Conservation (phyloP, 495 filamentous ascomycete species). For the Rostrohypoxylon terebratum region DNA sequence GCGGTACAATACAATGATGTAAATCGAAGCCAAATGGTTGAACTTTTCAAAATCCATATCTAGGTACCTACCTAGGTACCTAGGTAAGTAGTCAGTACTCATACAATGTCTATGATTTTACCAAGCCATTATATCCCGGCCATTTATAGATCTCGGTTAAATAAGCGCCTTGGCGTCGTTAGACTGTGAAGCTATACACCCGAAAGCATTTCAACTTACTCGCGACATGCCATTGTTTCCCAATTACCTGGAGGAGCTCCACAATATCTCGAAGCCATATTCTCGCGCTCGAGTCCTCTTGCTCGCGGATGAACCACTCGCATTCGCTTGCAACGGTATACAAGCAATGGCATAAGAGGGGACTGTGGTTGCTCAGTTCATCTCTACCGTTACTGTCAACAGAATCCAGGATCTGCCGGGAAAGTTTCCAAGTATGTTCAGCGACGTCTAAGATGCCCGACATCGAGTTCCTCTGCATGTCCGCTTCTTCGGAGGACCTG, state of each 20-base stretch:
- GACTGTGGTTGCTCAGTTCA: conserved; percentile 7
- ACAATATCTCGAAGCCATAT: conserved; percentile 34
- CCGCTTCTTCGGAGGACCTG: conserved; percentile 39
- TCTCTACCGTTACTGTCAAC: neutral
- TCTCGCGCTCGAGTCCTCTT: conserved; percentile 19
- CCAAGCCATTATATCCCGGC: conserved; percentile 36
- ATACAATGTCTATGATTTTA: conserved; percentile 9
- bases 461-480: conserved; percentile 35
- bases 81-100: neutral
- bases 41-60: too few relatives aligned
- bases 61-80: too few relatives aligned
- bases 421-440: conserved; percentile 23
- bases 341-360: conserved; percentile 40
- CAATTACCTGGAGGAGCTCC: conserved; percentile 26
- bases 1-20: neutral
- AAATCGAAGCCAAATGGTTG: neutral
- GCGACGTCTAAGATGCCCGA: conserved; percentile 27
- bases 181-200: neutral
- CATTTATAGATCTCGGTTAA: conserved; percentile 37
- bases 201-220: conserved; percentile 9
- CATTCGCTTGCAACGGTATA: conserved; percentile 35
- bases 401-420: conserved; percentile 26
- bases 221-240: conserved; percentile 36
- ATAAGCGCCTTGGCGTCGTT: conserved; percentile 22
- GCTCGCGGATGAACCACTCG: conserved; percentile 40